Evolutionary conservation across 352 stramenopile genomes (phyloP).

Genomic region (Phytophthora rubi): DNA sequence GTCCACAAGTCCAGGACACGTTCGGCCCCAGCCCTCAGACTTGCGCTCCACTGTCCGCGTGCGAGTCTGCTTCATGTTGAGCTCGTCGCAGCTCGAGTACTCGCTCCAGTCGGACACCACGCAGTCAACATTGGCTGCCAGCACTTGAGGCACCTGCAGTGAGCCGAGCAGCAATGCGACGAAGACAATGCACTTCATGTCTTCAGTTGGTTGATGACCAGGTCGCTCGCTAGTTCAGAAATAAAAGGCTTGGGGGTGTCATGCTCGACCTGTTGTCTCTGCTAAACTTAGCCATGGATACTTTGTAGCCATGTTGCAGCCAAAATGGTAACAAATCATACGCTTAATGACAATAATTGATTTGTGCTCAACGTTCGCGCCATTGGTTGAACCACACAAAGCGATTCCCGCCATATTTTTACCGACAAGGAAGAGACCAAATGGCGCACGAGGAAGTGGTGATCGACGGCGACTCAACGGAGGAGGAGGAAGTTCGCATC

Average conservation of each 20-base stretch:
- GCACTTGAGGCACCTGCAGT: neutral
- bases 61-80: constrained; percentile 37
- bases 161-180: constrained; percentile 1
- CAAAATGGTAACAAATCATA: neutral
- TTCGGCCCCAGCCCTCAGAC: constrained; percentile 21
- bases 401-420: constrained; percentile 18
- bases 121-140: constrained; percentile 26
- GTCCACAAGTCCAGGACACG: constrained; percentile 36
- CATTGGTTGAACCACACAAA: constrained; percentile 8
- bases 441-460: constrained; percentile 65
- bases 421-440: neutral
- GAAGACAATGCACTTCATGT: constrained; percentile 12
- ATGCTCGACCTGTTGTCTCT: neutral
- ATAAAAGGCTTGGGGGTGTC: neutral
- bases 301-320: neutral
- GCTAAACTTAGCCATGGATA: constrained; percentile 18
- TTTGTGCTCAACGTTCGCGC: neutral
- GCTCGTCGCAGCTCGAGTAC: constrained; percentile 30
- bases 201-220: neutral
- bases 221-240: neutral
- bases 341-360: neutral
- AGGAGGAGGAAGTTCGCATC: constrained; percentile 65
- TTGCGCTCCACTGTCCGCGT: constrained; percentile 29
- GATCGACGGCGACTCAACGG: constrained; percentile 74
- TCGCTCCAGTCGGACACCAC: constrained; percentile 35